phyloP scores from a whole-genome alignment of 352 stramenopile genomes.

The Phytopythium cucurbitacearum region DNA sequence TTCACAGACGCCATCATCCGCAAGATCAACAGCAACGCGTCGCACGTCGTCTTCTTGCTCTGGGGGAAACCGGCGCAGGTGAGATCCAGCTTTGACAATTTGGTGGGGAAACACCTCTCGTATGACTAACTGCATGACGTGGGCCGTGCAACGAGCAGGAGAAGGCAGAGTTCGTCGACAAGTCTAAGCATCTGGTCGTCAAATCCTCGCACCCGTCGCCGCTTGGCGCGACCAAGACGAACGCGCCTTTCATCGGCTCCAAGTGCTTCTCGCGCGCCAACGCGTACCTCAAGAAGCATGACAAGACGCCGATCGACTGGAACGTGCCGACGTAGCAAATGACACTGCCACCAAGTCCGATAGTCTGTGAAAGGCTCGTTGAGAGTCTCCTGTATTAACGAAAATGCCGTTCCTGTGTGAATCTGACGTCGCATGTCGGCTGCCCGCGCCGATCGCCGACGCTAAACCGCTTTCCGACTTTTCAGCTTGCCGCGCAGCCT shows the following conservation, averaged over 20 bases:
- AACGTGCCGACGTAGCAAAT: constrained; percentile 28
- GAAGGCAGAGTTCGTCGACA: constrained; percentile 77
- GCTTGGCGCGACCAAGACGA: constrained; percentile 95
- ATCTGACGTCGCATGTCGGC: too few species aligned
- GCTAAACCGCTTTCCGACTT: neutral
- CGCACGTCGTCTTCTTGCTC: constrained; percentile 96
- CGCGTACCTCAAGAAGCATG: constrained; percentile 63
- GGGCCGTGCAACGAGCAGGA: constrained; percentile 13
- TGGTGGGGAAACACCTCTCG: neutral
- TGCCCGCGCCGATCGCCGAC: too few species aligned
- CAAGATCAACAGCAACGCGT: constrained; percentile 65
- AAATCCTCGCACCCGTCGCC: constrained; percentile 92
- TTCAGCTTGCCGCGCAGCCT: constrained; percentile 20
- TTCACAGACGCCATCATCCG: constrained; percentile 96
- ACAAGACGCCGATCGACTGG: constrained; percentile 85
- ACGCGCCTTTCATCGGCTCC: constrained; percentile 93
- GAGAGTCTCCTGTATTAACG: too few species aligned
- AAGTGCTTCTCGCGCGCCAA: constrained; percentile 89
- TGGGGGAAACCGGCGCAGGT: constrained; percentile 96
- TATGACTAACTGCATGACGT: neutral
- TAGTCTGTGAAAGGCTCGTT: too few species aligned
- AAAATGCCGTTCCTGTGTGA: too few species aligned
- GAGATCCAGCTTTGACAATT: neutral
- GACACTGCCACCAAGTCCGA: too few species aligned
- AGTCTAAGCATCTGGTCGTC: constrained; percentile 79